Evolutionary conservation across 208 protist genomes (phyloP), one percentile per base, ranked within the genome.

Genomic region (Eutreptiella sp.): DNA sequence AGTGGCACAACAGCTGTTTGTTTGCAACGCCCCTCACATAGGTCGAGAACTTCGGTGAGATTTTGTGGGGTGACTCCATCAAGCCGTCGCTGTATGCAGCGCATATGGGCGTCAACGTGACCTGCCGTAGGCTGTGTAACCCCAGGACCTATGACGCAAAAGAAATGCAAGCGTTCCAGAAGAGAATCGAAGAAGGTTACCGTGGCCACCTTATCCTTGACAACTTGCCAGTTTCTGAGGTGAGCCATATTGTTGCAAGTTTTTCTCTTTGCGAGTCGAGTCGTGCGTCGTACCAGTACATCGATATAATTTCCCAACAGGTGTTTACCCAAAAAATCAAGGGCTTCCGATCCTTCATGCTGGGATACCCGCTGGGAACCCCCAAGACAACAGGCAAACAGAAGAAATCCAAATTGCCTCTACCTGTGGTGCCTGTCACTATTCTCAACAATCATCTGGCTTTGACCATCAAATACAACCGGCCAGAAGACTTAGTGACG

Each of bases 61-160:
- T 57, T 11, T 53, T 57, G 21, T 57, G 50, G 50, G 50, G 50
- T 16, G 50, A 57, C 36, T 9, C 31, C n/a, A 57, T 57, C 36
- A 33, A 24, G 28, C 50, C 50, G 7, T 57, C 50, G 7, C 50
- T 57, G 50, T 57, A 57, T 33, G 28, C 33, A 33, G 50, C 50
- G 26, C 11, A 57, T 16, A 57, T 57, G 50, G 32, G 47, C n/a
- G 4, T 34, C 32, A 80, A 90, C 58, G 53, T 80, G 23, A 27
- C 75, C 0, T 86, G 84, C 68, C 53, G 63, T 29, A 58, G 68
- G 21, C 57, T 77, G 31, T 67, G 63, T 19, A 73, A 68, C 11
- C 65, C 70, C 2, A 0, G 31, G 16, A 34, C 19, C 0, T 76
- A 79, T 27, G 57, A 11, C 0, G 0, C 16, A 11, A 61, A 55